These are phyloP conservation scores for Yamadazyma sp. DNA, from an alignment of 805 yeast genomes.

Conservation along the genomic window DNA sequence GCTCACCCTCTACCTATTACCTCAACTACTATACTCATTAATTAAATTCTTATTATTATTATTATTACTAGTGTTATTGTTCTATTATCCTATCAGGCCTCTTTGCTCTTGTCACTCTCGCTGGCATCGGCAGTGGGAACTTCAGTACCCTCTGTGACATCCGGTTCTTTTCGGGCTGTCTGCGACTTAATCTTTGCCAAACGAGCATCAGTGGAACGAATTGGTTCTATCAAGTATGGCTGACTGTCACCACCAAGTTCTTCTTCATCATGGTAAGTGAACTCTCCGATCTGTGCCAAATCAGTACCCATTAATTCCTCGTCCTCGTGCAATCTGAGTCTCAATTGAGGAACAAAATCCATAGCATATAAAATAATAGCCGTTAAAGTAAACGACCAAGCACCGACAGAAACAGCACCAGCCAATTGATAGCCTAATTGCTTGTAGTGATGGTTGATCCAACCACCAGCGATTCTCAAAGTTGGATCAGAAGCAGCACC, in stretches of 20 bases:
- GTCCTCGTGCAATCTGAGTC: slow-evolving; percentile 76
- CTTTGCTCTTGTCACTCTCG: slow-evolving; percentile 14
- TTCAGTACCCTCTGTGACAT: neutral
- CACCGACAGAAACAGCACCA: slow-evolving; percentile 65
- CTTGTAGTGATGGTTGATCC: slow-evolving; percentile 78
- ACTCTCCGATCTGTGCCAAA: slow-evolving; percentile 87
- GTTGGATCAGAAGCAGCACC: slow-evolving; percentile 36
- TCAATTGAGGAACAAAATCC: slow-evolving; percentile 78
- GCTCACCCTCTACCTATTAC: too few species aligned
- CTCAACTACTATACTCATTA: too few species aligned
- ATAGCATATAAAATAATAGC: slow-evolving; percentile 61
- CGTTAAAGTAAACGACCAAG: slow-evolving; percentile 77
- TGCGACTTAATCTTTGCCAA: slow-evolving; percentile 33
- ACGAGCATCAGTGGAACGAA: slow-evolving; percentile 56
- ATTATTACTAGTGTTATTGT: too few species aligned
- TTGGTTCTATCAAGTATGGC: slow-evolving; percentile 72
- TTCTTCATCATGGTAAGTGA: slow-evolving; percentile 64
- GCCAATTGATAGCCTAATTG: slow-evolving; percentile 91
- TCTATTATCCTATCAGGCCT: too few species aligned
- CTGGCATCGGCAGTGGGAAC: slow-evolving; percentile 15
- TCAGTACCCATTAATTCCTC: slow-evolving; percentile 90
- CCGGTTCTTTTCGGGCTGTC: slow-evolving; percentile 15
- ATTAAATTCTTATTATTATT: too few species aligned
- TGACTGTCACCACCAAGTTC: slow-evolving; percentile 35
- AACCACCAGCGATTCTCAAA: slow-evolving; percentile 67